Base-by-base conservation (phyloP, 164 flowering plant species). In the Akebia trifoliata region DNA sequence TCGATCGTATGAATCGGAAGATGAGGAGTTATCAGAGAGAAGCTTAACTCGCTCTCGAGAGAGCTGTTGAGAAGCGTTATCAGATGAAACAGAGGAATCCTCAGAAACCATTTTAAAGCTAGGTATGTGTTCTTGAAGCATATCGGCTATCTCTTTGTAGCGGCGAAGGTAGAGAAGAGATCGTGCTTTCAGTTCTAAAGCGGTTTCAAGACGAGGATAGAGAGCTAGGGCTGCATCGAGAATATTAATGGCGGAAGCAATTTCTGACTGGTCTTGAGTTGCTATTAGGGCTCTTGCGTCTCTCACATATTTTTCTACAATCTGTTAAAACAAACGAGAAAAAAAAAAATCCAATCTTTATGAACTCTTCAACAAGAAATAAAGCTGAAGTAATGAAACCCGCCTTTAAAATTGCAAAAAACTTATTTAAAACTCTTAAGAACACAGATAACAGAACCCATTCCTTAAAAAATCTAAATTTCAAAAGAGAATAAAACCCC, bases 61-160 rank as follows among this genome's bases (percentile, higher is more conserved):
- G 3, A 77, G 76, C 47, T 60, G 80, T 60, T 72, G 78, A 15
- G 81, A 70, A 32, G 88, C 79, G 72, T 17, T 66, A 11, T 80
- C 86, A 5, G 82, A 72, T 0, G 81, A 79, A 0, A 60, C 70
- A 62, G 54, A 74, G 31, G 58, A 69, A 22, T 85, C 92, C 0
- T 81, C 90, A 40, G 63, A 59, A 3, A 64, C 73, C 72, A 87
- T 63, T 56, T 79, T 82, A 43, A 78, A 67, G 58, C 97, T 90
- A 26, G 99, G 99, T 59, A 94, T 90, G 72, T 86, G 78, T 35
- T 94, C 96, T 46, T 83, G 96, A 21, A 94, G 81, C 97, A 94
- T 85, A 54, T 88, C 88, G 0, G 97, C 96, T 1, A 94, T 85
- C 6, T 90, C 95, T 61, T 78, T 86, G 73, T 79, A 90, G 15